Percentiles rank a stretch among this genome's conserved stretches.
Evolutionary conservation across 345 rosid genomes (phyloP).

Genomic region (Lumnitzera racemosa): DNA sequence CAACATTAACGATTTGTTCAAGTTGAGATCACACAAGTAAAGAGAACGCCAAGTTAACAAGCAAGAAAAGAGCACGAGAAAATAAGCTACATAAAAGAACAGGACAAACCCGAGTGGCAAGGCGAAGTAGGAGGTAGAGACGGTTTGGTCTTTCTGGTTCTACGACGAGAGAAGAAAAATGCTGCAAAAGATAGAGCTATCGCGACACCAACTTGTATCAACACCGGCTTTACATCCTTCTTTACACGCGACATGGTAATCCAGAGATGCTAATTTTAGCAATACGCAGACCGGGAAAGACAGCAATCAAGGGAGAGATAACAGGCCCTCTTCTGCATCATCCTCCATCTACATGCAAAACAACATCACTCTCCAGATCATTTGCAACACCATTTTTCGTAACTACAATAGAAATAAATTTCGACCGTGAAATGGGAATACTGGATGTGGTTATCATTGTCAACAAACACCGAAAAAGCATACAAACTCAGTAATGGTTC

Average conservation of each 20-base stretch:
- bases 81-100: background rate
- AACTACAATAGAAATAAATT: too few relatives aligned
- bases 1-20: conserved; percentile 1
- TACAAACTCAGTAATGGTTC: too few relatives aligned
- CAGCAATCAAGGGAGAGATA: conserved; percentile 3
- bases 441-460: too few relatives aligned
- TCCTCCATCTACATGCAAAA: conserved; percentile 32
- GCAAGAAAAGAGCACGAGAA: background rate
- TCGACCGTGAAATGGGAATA: too few relatives aligned
- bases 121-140: conserved; percentile 25
- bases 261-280: background rate
- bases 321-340: conserved; percentile 28
- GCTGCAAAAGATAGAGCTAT: conserved; percentile 71
- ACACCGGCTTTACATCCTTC: conserved; percentile 40
- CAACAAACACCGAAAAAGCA: too few relatives aligned
- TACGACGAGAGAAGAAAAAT: conserved; percentile 48
- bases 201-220: conserved; percentile 62
- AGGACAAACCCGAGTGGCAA: conserved; percentile 26
- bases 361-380: background rate
- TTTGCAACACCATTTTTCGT: too few relatives aligned
- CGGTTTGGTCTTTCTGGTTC: conserved; percentile 26
- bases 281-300: background rate
- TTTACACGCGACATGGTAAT: conserved; percentile 32
- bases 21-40: background rate
- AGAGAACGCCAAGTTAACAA: background rate